phyloP scores from a whole-genome alignment of 2,329 filamentous ascomycete genomes.

The Alternaria arborescens region DNA sequence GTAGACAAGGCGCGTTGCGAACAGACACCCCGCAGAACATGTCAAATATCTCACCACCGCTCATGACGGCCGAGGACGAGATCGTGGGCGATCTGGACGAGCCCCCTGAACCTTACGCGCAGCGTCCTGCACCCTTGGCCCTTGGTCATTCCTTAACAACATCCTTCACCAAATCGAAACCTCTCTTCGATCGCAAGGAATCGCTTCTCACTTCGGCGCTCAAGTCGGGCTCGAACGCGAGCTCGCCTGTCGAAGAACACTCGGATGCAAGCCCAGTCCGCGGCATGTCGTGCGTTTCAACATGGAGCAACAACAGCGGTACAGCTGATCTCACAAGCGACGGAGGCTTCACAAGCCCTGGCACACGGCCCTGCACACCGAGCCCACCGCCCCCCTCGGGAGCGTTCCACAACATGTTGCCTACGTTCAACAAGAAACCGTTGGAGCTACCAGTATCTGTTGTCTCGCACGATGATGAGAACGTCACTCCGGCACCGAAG shows the following conservation, averaged over 20 bases:
- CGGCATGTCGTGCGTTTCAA: slow-evolving; percentile 66
- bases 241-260: slow-evolving; percentile 55
- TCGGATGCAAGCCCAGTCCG: slow-evolving; percentile 48
- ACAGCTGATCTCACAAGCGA: slow-evolving; percentile 95
- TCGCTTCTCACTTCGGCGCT: slow-evolving; percentile 90
- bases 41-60: slow-evolving; percentile 35
- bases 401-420: slow-evolving; percentile 51
- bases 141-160: slow-evolving; percentile 50
- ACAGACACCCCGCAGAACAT: slow-evolving; percentile 38
- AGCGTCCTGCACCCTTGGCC: slow-evolving; percentile 52
- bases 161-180: slow-evolving; percentile 59
- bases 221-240: slow-evolving; percentile 57
- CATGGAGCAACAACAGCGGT: slow-evolving; percentile 80
- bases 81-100: slow-evolving; percentile 82
- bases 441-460: slow-evolving; percentile 51
- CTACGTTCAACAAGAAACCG: slow-evolving; percentile 50
- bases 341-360: slow-evolving; percentile 87
- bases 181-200: slow-evolving; percentile 67
- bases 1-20: slow-evolving; percentile 39
- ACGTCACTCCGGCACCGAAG: slow-evolving; percentile 38
- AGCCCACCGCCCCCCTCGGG: slow-evolving; percentile 81
- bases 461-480: slow-evolving; percentile 49
- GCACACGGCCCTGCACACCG: slow-evolving; percentile 79
- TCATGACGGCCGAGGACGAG: slow-evolving; percentile 65
- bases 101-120: slow-evolving; percentile 76